Evolutionary conservation across 768 basidiomycete species (phyloP).

Genomic region (Boletus rufocinnamomeus): DNA sequence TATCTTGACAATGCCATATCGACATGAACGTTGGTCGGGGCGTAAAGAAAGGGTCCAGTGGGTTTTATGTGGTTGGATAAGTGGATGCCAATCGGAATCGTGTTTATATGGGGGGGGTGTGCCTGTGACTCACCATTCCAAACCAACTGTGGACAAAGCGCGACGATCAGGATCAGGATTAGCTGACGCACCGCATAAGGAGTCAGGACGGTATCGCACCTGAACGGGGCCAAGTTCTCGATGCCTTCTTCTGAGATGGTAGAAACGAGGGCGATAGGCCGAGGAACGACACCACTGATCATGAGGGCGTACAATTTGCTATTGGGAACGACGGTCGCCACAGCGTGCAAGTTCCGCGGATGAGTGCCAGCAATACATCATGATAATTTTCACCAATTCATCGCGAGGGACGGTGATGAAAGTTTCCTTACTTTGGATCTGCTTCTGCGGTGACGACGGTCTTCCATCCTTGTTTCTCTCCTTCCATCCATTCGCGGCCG

Average conservation of each 20-base stretch:
- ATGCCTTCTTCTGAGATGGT: conserved; percentile 34
- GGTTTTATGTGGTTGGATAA: neutral
- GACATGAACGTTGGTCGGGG: neutral
- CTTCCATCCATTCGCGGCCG: conserved; percentile 35
- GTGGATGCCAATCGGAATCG: neutral
- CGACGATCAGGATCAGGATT: neutral
- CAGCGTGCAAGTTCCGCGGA: neutral
- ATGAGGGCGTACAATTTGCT: conserved; percentile 36
- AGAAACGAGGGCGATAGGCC: conserved; percentile 45
- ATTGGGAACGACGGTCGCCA: neutral
- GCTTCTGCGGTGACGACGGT: conserved; percentile 28
- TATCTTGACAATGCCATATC: conserved; percentile 10
- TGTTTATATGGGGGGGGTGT: neutral
- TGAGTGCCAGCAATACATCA: neutral
- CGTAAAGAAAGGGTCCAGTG: neutral
- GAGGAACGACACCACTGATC: conserved; percentile 39
- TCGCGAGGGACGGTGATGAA: too few relatives aligned
- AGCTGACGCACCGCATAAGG: neutral
- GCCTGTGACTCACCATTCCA: conserved; percentile 24
- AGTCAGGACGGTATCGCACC: neutral
- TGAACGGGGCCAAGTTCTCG: conserved; percentile 42
- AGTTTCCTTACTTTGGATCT: conserved; percentile 27
- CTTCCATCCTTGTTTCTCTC: conserved; percentile 39
- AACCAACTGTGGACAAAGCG: conserved; percentile 20
- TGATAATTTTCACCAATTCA: neutral